phyloP scores from a whole-genome alignment of 768 basidiomycete species.

The Macrocybe gigantea region DNA sequence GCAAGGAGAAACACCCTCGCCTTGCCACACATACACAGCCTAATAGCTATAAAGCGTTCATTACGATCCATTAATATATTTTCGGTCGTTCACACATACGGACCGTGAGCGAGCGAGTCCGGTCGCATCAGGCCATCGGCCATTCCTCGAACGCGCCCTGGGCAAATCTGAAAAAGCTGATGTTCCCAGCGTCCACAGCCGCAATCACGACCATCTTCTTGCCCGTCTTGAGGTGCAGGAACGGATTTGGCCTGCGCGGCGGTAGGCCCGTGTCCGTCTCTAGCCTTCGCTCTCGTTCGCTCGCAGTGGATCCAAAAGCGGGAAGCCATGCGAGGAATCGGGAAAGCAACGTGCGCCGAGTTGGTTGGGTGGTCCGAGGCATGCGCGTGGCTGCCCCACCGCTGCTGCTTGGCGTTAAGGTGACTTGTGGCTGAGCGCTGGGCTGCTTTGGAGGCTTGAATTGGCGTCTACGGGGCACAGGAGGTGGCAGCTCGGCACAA shows the following conservation, averaged over 20 bases:
- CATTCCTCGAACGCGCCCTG: slow-evolving; percentile 82
- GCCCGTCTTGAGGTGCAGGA: slow-evolving; percentile 76
- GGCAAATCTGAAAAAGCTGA: slow-evolving; percentile 85
- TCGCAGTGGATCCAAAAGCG: not conserved
- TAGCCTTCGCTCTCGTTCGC: slow-evolving; percentile 14
- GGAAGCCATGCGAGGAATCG: not conserved
- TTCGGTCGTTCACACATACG: too few species aligned
- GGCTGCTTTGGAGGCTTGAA: slow-evolving; percentile 19
- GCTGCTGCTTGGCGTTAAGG: not conserved
- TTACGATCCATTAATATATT: too few species aligned
- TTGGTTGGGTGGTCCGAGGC: slow-evolving; percentile 1
- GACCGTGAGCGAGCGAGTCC: too few species aligned
- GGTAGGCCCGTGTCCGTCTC: slow-evolving; percentile 11
- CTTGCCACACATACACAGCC: too few species aligned
- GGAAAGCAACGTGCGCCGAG: slow-evolving; percentile 8
- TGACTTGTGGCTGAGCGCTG: not conserved
- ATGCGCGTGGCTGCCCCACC: not conserved
- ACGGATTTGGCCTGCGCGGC: slow-evolving; percentile 57
- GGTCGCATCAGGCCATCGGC: slow-evolving; percentile 44
- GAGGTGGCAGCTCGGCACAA: slow-evolving; percentile 60
- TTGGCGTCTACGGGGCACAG: slow-evolving; percentile 36
- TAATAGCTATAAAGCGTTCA: too few species aligned
- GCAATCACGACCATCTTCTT: slow-evolving; percentile 82
- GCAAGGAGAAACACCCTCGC: too few species aligned
- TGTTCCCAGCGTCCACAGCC: slow-evolving; percentile 81